These are phyloP conservation scores for Rhododendron vialii DNA, from an alignment of 148 eudicot genomes.

Conservation along the genomic window DNA sequence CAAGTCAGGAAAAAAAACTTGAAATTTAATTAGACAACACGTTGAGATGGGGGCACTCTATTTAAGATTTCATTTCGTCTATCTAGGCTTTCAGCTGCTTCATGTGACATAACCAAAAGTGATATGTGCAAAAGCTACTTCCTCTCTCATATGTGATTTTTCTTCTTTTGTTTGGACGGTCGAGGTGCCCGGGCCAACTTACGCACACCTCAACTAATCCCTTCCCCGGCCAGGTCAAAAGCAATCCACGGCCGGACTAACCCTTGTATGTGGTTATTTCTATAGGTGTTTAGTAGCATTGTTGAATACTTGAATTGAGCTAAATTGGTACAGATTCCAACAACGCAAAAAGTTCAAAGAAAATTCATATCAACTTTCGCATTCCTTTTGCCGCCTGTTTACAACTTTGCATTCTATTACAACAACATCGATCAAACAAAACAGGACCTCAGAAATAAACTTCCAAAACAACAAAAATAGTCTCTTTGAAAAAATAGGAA, in stretches of 20 bases:
- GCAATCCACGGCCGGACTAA: too few relatives aligned
- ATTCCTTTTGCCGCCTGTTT: constrained; percentile 1
- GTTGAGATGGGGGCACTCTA: neutral
- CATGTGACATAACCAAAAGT: neutral
- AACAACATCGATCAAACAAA: neutral
- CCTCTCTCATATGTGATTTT: too few relatives aligned
- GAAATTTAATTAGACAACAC: neutral
- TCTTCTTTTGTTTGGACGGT: too few relatives aligned
- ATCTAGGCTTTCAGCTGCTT: neutral
- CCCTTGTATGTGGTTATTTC: too few relatives aligned
- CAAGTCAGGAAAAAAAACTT: neutral
- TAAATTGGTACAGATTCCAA: neutral
- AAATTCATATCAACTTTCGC: neutral
- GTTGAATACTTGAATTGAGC: neutral
- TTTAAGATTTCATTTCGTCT: too few relatives aligned
- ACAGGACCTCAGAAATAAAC: neutral
- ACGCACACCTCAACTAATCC: too few relatives aligned
- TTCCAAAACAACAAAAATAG: neutral
- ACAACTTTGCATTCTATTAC: neutral
- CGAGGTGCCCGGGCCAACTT: too few relatives aligned
- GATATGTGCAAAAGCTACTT: neutral
- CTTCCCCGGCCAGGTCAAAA: too few relatives aligned
- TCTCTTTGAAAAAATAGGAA: neutral
- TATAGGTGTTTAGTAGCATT: neutral
- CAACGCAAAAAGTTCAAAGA: neutral